phyloP scores from a whole-genome alignment of 2,329 filamentous ascomycete genomes.

The Pyricularia grisea region DNA sequence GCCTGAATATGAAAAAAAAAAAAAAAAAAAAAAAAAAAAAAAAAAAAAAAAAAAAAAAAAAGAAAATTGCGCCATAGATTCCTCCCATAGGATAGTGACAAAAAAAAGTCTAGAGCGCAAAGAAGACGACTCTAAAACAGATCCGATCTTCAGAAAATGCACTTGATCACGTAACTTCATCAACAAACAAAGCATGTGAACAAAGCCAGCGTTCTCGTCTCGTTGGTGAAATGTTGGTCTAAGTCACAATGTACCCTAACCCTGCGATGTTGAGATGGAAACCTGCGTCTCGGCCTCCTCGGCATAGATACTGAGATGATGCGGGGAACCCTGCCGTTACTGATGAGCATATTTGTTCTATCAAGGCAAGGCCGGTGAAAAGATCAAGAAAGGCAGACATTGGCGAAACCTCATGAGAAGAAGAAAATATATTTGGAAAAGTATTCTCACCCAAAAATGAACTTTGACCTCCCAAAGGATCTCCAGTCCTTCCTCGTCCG shows the following conservation, averaged over 20 bases:
- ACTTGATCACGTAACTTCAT: no score
- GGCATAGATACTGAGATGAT: background rate
- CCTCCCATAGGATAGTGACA: no score
- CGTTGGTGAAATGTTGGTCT: background rate
- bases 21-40: no score
- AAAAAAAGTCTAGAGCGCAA: no score
- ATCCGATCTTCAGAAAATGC: no score
- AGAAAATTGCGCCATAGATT: no score
- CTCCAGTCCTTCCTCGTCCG: conserved; percentile 34
- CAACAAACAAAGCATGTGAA: background rate
- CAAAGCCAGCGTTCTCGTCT: background rate
- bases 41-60: no score
- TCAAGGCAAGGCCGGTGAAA: background rate
- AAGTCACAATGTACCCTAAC: background rate
- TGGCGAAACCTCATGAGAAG: background rate
- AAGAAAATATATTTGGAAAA: background rate
- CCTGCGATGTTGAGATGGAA: background rate
- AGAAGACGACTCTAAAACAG: no score
- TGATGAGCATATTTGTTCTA: background rate
- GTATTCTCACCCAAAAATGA: conserved; percentile 25
- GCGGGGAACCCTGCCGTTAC: background rate
- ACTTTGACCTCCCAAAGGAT: conserved; percentile 44
- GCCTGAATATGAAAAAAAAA: no score
- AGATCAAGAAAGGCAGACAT: background rate
- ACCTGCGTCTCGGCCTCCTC: background rate